phyloP scores from a whole-genome alignment of 805 yeast genomes.

The Yamadazyma sp. region DNA sequence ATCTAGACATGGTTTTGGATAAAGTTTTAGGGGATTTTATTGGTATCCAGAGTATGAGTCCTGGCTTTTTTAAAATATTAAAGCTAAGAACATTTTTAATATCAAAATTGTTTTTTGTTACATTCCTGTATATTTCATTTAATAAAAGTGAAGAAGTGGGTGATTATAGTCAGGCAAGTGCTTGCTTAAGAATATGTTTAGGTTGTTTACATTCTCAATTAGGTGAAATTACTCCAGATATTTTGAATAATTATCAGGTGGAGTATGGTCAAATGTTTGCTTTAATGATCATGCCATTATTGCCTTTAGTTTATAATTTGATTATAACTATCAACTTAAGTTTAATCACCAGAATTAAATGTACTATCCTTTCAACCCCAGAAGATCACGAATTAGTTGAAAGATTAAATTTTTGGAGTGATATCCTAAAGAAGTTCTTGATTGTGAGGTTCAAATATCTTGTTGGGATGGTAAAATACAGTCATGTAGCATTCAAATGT shows the following conservation, averaged over 20 bases:
- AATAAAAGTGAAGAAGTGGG: constrained; percentile 4
- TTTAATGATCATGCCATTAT: constrained; percentile 6
- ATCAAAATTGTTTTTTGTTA: constrained; percentile 1
- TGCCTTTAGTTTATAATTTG: constrained; percentile 5
- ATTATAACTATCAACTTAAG: neutral
- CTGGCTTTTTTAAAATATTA: constrained; percentile 5
- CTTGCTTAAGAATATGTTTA: constrained; percentile 4
- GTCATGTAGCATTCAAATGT: constrained; percentile 3
- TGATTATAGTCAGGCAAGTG: neutral
- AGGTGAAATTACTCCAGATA: constrained; percentile 2
- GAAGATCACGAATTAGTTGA: neutral
- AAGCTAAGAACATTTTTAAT: constrained; percentile 2
- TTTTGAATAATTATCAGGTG: neutral
- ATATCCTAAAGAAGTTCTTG: constrained; percentile 3
- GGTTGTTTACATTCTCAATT: neutral
- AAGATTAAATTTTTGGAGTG: neutral
- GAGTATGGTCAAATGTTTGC: constrained; percentile 6
- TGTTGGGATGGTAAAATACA: constrained; percentile 1
- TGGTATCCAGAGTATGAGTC: neutral
- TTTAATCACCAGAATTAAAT: constrained; percentile 7
- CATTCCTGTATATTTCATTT: constrained; percentile 3
- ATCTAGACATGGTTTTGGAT: neutral
- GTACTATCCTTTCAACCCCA: constrained; percentile 1
- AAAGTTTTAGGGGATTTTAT: neutral
- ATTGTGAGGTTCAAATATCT: constrained; percentile 8